Evolutionary conservation across 2,329 filamentous ascomycete genomes (phyloP).

Genomic region (Rutstroemia sp.): DNA sequence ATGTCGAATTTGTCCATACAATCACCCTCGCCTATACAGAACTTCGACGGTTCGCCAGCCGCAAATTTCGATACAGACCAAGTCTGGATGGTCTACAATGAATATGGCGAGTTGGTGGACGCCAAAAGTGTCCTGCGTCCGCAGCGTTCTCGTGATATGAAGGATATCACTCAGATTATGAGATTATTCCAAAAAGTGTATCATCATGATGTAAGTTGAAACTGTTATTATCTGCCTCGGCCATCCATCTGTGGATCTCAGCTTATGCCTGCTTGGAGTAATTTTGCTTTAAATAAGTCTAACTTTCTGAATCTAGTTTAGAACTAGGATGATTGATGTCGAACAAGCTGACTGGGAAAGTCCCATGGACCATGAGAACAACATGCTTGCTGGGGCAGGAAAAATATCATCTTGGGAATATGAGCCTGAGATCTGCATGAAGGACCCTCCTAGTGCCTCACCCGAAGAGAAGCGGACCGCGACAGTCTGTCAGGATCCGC

Average conservation of each 20-base stretch:
- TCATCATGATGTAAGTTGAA: conserved; percentile 22
- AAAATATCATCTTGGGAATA: conserved; percentile 22
- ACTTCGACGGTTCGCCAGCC: not conserved
- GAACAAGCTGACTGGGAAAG: not conserved
- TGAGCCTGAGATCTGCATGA: conserved; percentile 5
- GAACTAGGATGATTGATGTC: conserved; percentile 18
- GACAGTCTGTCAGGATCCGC: conserved; percentile 15
- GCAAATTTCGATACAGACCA: conserved; percentile 5
- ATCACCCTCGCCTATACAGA: not conserved
- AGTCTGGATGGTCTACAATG: conserved; percentile 24
- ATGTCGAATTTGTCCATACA: not conserved
- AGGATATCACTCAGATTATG: conserved; percentile 15
- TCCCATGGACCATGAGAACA: not conserved
- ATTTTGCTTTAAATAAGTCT: too few species aligned
- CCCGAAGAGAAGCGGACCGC: conserved; percentile 1
- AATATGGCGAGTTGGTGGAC: conserved; percentile 25
- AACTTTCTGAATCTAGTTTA: conserved; percentile 14
- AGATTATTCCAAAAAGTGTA: conserved; percentile 24
- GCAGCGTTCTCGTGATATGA: conserved; percentile 16
- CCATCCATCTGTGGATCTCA: too few species aligned
- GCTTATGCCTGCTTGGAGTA: too few species aligned
- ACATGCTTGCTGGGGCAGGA: not conserved
- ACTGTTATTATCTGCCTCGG: not conserved
- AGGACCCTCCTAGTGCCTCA: not conserved
- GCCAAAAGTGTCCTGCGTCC: conserved; percentile 9